Conservation (phyloP, 75 land plant species). For the Chamaecyparis obtusa region DNA sequence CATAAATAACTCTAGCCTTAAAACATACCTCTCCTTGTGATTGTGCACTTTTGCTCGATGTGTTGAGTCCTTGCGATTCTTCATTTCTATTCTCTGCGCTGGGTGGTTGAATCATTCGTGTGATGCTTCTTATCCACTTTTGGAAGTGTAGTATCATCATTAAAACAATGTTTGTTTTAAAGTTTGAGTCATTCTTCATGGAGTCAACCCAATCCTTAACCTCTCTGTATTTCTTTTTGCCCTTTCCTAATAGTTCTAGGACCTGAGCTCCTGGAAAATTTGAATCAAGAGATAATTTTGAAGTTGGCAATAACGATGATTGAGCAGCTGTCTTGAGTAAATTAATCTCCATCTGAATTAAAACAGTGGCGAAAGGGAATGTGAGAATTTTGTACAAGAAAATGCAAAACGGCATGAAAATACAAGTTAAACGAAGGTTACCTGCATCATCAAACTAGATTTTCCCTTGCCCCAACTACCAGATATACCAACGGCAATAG, state of each 20-base stretch:
- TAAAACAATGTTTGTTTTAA: background rate
- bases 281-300: background rate
- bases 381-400: background rate
- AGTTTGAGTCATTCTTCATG: background rate
- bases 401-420: background rate
- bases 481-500: background rate
- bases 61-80: no score
- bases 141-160: background rate
- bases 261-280: background rate
- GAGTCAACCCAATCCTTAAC: background rate
- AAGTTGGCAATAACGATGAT: background rate
- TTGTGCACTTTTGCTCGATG: no score
- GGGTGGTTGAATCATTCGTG: no score
- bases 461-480: background rate
- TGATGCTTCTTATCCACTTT: background rate
- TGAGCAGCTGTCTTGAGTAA: background rate
- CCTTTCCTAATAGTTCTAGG: background rate
- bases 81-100: no score
- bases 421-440: background rate
- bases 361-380: background rate
- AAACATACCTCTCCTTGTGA: no score
- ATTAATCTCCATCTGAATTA: background rate
- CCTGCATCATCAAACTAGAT: background rate
- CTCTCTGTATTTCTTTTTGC: background rate
- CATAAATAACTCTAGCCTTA: no score